A percentile compares a stretch with the other conserved stretches of the same genome.
Evolutionary conservation across 495 filamentous ascomycete genomes (phyloP).

Genomic region (Usnea hakonensis): DNA sequence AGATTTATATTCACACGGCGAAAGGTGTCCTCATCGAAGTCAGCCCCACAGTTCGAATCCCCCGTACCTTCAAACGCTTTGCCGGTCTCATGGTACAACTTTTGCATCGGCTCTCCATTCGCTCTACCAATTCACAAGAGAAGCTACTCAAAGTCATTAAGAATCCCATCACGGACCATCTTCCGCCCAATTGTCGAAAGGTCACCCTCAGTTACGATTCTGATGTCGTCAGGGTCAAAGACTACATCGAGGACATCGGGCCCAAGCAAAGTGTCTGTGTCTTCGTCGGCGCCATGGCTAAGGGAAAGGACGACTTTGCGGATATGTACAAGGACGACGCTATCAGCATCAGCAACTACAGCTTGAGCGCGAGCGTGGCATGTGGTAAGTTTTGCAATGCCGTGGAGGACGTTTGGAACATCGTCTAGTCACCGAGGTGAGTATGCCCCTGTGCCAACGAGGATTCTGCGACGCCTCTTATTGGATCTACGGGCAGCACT

Average conservation of each 20-base stretch:
- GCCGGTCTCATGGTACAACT: constrained; percentile 98
- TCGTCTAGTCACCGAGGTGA: constrained; percentile 51
- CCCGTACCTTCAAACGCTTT: constrained; percentile 97
- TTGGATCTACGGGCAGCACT: neutral
- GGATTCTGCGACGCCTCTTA: constrained; percentile 4
- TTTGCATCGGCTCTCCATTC: constrained; percentile 92
- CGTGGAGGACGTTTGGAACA: constrained; percentile 92
- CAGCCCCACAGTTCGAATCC: constrained; percentile 91
- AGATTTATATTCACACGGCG: constrained; percentile 97
- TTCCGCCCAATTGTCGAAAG: constrained; percentile 95
- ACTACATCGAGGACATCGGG: constrained; percentile 73
- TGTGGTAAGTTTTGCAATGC: constrained; percentile 99
- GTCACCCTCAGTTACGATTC: constrained; percentile 91
- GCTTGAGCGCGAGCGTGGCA: constrained; percentile 89
- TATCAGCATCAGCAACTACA: constrained; percentile 97
- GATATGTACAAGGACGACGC: constrained; percentile 91
- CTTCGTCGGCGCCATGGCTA: constrained; percentile 97
- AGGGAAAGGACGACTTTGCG: constrained; percentile 90
- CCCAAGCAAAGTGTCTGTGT: constrained; percentile 90
- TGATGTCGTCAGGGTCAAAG: constrained; percentile 73
- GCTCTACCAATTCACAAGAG: constrained; percentile 90
- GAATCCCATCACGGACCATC: constrained; percentile 93
- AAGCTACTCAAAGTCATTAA: constrained; percentile 96
- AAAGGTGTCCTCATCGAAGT: constrained; percentile 97
- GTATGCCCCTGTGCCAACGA: constrained; percentile 4